Percentiles rank a stretch among this genome's conserved stretches.
These are phyloP conservation scores for Trichoderma erinaceum DNA, from an alignment of 495 filamentous ascomycete species.

Conservation along the genomic window DNA sequence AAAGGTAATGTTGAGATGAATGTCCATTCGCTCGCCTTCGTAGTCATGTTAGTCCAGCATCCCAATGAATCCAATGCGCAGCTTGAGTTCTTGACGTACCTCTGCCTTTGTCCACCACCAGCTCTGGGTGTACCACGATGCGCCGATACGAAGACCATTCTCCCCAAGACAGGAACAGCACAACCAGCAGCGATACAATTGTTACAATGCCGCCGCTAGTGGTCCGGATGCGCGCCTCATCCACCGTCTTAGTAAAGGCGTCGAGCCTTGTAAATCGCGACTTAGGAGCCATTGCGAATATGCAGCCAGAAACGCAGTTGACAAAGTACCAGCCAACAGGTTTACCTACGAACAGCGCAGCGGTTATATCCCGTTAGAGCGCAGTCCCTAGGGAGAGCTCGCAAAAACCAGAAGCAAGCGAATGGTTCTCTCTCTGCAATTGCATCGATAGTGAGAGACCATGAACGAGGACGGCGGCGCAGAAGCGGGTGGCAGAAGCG, in stretches of 20 bases:
- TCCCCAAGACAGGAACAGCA: constrained; percentile 84
- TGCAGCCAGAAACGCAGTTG: neutral
- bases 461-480: neutral
- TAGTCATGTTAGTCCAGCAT: neutral
- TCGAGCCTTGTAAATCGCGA: constrained; percentile 94
- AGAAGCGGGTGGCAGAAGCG: neutral
- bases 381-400: neutral
- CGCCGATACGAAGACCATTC: constrained; percentile 93
- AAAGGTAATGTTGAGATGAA: constrained; percentile 96
- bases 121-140: constrained; percentile 79
- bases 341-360: neutral
- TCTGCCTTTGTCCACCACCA: constrained; percentile 94
- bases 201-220: constrained; percentile 95
- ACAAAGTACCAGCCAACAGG: neutral
- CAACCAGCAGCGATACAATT: constrained; percentile 76
- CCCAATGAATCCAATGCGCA: neutral
- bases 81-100: constrained; percentile 46
- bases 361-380: neutral
- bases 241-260: constrained; percentile 97
- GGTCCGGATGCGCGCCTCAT: constrained; percentile 95
- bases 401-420: neutral
- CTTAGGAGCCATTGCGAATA: constrained; percentile 51
- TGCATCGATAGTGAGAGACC: neutral
- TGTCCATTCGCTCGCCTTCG: constrained; percentile 92
- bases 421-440: neutral